Base-by-base conservation (phyloP, 2,329 filamentous ascomycete genomes). In the Ascochyta lentis region DNA sequence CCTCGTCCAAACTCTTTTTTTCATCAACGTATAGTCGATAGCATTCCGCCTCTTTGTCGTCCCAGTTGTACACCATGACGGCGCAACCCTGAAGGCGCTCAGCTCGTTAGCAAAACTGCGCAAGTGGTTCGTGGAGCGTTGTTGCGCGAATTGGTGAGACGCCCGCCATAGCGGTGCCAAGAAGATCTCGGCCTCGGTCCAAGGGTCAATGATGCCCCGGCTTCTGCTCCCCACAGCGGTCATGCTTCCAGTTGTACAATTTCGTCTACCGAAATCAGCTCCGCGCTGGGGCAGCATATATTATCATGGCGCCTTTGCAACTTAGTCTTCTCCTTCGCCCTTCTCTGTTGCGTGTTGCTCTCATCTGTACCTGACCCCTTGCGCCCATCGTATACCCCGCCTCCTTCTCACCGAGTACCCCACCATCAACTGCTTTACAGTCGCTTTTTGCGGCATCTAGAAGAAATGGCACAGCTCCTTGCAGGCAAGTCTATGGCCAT, bases 401-500 rank as follows among this genome's bases (percentile, higher is more conserved):
- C 27, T 45, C 29, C 29, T 43, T 35, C 24, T n/a, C 33, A 12
- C 24, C n/a, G 46, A n/a, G 16, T 40, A 57, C 42, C 44, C 56
- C 52, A 46, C 58, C 23, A 41, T 10, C 33, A 23, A 41, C 15
- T 42, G 39, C 45, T 33, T 43, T 7, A 26, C 42, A 10, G 19
- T 27, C 41, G 52, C 51, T 22, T 58, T 59, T 47, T 42, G 52
- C 19, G 10, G 10, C 13, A 6, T 43, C 15, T 1, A 12, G 24
- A 43, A 31, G 27, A 27, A 15, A 58, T 59, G 33, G 58, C 69
- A 26, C 64, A 75, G 52, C 83, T 95, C 64, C 86, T 96, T 54
- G 72, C 78, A 50, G 86, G 85, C 74, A 96, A 96, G 77, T 89
- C 88, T 12, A 91, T 91, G 76, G 89, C 92, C 72, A 92, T 96